phyloP scores from a whole-genome alignment of 768 basidiomycete species.

The Mrakia gelida region DNA sequence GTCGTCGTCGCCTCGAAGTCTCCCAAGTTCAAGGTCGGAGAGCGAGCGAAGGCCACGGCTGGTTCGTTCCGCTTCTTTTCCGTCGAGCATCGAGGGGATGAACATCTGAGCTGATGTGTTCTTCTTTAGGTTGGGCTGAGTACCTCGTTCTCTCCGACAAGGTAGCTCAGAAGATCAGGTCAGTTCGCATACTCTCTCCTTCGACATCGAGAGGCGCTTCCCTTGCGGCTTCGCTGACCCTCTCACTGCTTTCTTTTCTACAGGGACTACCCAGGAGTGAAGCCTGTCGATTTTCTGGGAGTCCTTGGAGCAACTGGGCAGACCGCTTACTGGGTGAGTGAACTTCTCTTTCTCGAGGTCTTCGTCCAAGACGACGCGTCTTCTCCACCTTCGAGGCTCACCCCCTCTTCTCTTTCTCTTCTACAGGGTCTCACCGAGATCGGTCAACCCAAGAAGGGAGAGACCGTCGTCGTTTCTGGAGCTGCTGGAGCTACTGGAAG shows the following conservation, averaged over 20 bases:
- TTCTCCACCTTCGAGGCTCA: not conserved
- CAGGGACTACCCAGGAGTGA: slow-evolving; percentile 7
- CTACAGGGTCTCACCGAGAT: slow-evolving; percentile 69
- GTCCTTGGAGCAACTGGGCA: slow-evolving; percentile 1
- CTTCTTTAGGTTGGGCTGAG: slow-evolving; percentile 66
- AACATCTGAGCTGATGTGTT: not conserved
- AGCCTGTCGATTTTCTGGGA: slow-evolving; percentile 1
- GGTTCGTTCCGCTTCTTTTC: slow-evolving; percentile 51
- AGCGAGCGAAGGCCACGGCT: slow-evolving; percentile 59
- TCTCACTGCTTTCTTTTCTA: not conserved
- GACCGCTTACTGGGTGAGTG: slow-evolving; percentile 17
- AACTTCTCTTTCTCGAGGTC: not conserved
- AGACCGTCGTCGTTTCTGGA: slow-evolving; percentile 79
- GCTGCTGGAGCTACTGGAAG: slow-evolving; percentile 90
- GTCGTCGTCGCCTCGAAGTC: slow-evolving; percentile 59
- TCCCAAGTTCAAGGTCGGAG: slow-evolving; percentile 60
- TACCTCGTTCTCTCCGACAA: slow-evolving; percentile 61
- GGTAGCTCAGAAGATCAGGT: slow-evolving; percentile 56
- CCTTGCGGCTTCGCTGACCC: not conserved
- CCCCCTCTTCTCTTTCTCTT: too few relatives aligned
- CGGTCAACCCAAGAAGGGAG: slow-evolving; percentile 73
- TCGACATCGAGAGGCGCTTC: slow-evolving; percentile 6
- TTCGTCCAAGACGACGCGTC: not conserved
- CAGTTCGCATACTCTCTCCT: not conserved
- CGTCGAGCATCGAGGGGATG: not conserved